These are phyloP conservation scores for Candida dubliniensis DNA, from an alignment of 1,139 yeast genomes.

Conservation along the genomic window DNA sequence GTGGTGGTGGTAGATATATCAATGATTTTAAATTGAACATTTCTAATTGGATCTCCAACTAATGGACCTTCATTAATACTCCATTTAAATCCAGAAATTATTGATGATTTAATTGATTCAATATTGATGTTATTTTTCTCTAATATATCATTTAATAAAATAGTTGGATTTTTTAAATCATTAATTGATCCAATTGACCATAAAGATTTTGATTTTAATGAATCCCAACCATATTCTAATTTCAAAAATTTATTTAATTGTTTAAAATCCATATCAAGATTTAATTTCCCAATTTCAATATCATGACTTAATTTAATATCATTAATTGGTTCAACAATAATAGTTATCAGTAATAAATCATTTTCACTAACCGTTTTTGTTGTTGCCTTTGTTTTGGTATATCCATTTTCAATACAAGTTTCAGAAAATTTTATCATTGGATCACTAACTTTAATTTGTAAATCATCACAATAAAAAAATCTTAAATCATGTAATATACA, in stretches of 20 bases:
- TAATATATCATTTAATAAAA: conserved; percentile 75
- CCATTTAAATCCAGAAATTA: conserved; percentile 83
- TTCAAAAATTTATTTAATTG: conserved; percentile 55
- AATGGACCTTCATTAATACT: conserved; percentile 85
- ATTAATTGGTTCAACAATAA: conserved; percentile 77
- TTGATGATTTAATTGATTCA: conserved; percentile 47
- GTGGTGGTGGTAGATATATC: conserved; percentile 56
- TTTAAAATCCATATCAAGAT: conserved; percentile 37
- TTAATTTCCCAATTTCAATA: conserved; percentile 52
- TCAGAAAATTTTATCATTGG: conserved; percentile 83
- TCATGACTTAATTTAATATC: conserved; percentile 51
- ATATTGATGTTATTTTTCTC: conserved; percentile 49
- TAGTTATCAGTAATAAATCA: conserved; percentile 49
- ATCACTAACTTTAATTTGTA: conserved; percentile 80
- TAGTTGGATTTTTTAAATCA: conserved; percentile 51
- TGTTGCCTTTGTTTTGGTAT: conserved; percentile 58
- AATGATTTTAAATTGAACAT: conserved; percentile 69
- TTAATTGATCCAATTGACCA: conserved; percentile 74
- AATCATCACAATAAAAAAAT: conserved; percentile 51
- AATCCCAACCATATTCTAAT: conserved; percentile 72
- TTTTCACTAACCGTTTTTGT: too few relatives aligned
- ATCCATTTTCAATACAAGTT: conserved; percentile 67
- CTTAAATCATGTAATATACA: conserved; percentile 80
- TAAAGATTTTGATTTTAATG: conserved; percentile 76
- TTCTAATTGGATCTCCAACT: conserved; percentile 78